These are phyloP conservation scores for Tricholoma furcatifolium DNA, from an alignment of 768 basidiomycete species.

Conservation along the genomic window DNA sequence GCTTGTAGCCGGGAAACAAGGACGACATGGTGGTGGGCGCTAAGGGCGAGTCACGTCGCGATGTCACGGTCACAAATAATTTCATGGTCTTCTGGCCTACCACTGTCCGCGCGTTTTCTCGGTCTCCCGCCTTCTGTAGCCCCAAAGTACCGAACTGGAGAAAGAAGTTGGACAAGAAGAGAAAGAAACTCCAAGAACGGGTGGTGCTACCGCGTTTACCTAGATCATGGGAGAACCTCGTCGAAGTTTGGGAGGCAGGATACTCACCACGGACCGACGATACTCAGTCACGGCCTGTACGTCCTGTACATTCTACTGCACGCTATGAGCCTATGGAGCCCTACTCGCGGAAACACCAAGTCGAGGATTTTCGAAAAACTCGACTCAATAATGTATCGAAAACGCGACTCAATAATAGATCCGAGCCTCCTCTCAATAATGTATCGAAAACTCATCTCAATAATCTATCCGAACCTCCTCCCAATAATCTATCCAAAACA, in stretches of 20 bases:
- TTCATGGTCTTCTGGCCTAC: neutral
- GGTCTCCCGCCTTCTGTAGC: neutral
- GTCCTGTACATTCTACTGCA: too few relatives aligned
- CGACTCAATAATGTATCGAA: too few relatives aligned
- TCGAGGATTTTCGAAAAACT: too few relatives aligned
- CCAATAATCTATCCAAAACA: too few relatives aligned
- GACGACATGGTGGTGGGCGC: slow-evolving; percentile 12
- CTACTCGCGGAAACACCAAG: too few relatives aligned
- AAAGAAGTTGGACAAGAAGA: neutral
- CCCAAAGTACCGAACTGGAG: neutral
- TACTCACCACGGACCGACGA: too few relatives aligned
- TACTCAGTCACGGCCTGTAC: too few relatives aligned
- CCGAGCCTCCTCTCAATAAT: too few relatives aligned
- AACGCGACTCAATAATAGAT: too few relatives aligned
- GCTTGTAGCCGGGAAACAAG: slow-evolving; percentile 59
- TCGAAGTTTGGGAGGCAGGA: neutral
- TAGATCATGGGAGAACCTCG: neutral
- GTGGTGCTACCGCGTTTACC: neutral
- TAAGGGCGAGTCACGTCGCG: neutral
- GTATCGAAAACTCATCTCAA: too few relatives aligned
- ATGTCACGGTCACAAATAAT: neutral
- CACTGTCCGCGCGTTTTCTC: neutral
- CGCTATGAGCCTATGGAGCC: too few relatives aligned
- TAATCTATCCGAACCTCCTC: too few relatives aligned
- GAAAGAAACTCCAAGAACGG: neutral